Base-by-base conservation (phyloP, 805 yeast species). In the Osmozyma mogii region DNA sequence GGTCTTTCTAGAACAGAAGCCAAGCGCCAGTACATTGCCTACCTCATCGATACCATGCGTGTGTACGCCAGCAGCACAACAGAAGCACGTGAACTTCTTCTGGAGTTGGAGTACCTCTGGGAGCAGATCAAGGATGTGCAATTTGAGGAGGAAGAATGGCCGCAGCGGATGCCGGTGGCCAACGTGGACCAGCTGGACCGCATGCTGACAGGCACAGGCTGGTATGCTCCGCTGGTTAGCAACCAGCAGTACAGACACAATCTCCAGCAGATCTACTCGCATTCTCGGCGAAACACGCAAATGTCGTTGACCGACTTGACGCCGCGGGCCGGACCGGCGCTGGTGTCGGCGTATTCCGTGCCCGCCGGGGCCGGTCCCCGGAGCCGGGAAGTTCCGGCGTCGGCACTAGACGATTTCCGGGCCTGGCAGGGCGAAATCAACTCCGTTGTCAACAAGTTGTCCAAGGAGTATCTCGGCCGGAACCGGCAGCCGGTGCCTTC, bases 61-160 rank as follows among this genome's bases (percentile, higher is more conserved):
- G 57, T 68, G 3, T 79, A 78, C 43, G 87, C 85, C 12, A 65
- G 74, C 40, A 78, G 79, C 8, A 71, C 84, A 1, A 58, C 64
- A 37, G 85, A 77, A 42, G 77, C 87, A 0, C 53, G 78, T 12
- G 84, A 77, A 44, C 61, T 78, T 30, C 60, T 80, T 31, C 54
- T 63, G 25, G 92, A 83, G 44, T 64, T 84, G 40, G 88, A 82
- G 48, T 70, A 65, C 40, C 55, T 79, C 24, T 84, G 88, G 87
- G 80, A 76, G 50, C 85, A 77, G 47, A 73, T 79, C 36, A 73
- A 70, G 41, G 74, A 74, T 42, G 40, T 62, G 18, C 58, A 51
- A 20, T 51, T 46, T 29, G 35, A 49, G 10, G 62, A 58, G 24
- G 60, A 58, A 10, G 61, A 53, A 11, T 27, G 21, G 25, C 32